These are phyloP conservation scores for Diaporthe batatas DNA, from an alignment of 2,329 filamentous ascomycete genomes.

Conservation along the genomic window DNA sequence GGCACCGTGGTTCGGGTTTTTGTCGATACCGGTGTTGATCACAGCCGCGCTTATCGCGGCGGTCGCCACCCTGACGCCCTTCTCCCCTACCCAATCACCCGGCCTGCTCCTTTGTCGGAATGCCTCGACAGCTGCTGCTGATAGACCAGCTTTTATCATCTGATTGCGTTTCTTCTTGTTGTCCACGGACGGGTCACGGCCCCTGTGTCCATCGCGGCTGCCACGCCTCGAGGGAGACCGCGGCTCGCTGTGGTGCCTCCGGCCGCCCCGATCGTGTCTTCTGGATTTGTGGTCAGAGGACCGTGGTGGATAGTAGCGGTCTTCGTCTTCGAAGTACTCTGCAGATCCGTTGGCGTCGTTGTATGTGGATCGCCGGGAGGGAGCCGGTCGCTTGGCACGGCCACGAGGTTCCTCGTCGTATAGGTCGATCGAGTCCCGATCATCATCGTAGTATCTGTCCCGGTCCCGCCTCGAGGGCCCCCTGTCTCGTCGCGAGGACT, in stretches of 20 bases:
- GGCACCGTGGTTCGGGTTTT: slow-evolving; percentile 43
- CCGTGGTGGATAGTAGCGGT: slow-evolving; percentile 15
- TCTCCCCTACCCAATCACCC: slow-evolving; percentile 41
- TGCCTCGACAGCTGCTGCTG: slow-evolving; percentile 46
- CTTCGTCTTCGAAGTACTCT: slow-evolving; percentile 36
- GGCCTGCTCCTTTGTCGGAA: slow-evolving; percentile 45
- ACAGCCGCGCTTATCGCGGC: slow-evolving; percentile 47
- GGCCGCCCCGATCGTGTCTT: neutral
- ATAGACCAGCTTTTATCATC: slow-evolving; percentile 46
- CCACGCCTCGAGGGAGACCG: slow-evolving; percentile 3
- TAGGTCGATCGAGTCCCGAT: slow-evolving; percentile 24
- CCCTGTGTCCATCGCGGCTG: slow-evolving; percentile 4
- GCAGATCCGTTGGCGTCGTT: slow-evolving; percentile 35
- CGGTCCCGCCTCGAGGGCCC: slow-evolving; percentile 22
- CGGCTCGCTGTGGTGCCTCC: slow-evolving; percentile 33
- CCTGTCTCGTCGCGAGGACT: slow-evolving; percentile 23
- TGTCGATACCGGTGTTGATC: slow-evolving; percentile 45
- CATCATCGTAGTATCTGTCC: slow-evolving; percentile 8
- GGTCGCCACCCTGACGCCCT: slow-evolving; percentile 45
- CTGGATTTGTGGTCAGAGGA: slow-evolving; percentile 20
- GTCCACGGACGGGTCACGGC: slow-evolving; percentile 20
- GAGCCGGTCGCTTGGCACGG: slow-evolving; percentile 12
- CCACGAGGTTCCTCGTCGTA: slow-evolving; percentile 22
- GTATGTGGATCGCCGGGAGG: slow-evolving; percentile 27
- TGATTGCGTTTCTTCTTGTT: slow-evolving; percentile 41